Evolutionary conservation across 1,139 yeast genomes (phyloP).

Genomic region (Yamadazyma oceani): DNA sequence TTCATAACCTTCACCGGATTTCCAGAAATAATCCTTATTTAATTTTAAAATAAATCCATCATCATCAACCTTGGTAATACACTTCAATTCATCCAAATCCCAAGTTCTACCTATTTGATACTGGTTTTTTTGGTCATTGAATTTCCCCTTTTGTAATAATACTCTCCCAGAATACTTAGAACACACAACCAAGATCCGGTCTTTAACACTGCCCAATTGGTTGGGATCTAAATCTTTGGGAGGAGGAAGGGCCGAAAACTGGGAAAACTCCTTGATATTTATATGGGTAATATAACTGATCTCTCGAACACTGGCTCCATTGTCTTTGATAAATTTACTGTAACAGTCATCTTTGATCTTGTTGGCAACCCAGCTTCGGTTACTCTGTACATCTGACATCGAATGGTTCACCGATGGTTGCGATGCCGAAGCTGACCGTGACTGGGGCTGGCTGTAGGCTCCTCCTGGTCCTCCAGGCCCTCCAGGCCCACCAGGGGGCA

Average conservation of each 20-base stretch:
- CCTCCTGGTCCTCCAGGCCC: not conserved
- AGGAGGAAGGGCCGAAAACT: conserved; percentile 41
- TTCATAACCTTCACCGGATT: conserved; percentile 66
- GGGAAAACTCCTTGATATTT: conserved; percentile 38
- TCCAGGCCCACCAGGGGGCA: too few species aligned
- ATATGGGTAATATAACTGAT: conserved; percentile 39
- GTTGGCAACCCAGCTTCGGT: conserved; percentile 21
- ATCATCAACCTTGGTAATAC: conserved; percentile 51
- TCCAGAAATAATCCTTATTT: conserved; percentile 88
- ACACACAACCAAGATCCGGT: conserved; percentile 43
- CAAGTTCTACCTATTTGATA: conserved; percentile 94
- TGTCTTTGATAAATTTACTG: conserved; percentile 30
- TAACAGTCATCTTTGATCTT: conserved; percentile 45
- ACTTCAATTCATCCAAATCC: conserved; percentile 73
- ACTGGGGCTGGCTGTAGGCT: not conserved
- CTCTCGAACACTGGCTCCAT: conserved; percentile 33
- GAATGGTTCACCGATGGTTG: conserved; percentile 1
- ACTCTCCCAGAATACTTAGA: conserved; percentile 57
- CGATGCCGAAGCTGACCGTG: conserved; percentile 1
- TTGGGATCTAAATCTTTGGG: conserved; percentile 30
- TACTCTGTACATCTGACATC: not conserved
- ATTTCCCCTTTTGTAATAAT: conserved; percentile 83
- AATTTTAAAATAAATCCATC: conserved; percentile 63
- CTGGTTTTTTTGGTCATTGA: conserved; percentile 61
- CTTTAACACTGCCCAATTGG: conserved; percentile 39